Base-by-base conservation (phyloP, 73 alveolate genomes). In the Effrenium voratum region DNA sequence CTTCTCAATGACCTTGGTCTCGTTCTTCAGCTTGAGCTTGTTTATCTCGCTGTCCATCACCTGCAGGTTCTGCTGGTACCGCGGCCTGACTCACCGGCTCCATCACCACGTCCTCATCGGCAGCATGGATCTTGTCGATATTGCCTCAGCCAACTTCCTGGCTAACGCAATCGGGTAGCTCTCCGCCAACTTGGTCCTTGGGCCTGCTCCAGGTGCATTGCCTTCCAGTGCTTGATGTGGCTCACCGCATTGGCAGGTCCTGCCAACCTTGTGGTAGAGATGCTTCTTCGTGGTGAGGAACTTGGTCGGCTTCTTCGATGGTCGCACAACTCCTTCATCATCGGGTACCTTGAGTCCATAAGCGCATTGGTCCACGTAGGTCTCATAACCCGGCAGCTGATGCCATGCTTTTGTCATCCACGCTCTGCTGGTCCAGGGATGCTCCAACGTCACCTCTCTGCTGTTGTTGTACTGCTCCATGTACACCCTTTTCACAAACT, bases 361-460 rank as follows among this genome's bases (percentile, higher is more conserved):
- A 3, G 85, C 85, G 36, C 85, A 75, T 41, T 75, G 85, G 34
- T 75, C 85, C 38, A 75, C 55, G 0, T 75, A 38, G 38, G 85
- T 19, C 15, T 46, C 4, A 3, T 1, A 15, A 0, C 85, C 85
- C 57, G 5, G 24, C 6, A 75, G 55, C 6, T 41, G 2, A 2
- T n/a, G 3, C 0, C 32, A 38, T 2, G 85, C 85, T 8, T 1
- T 75, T 1, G 85, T 75, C 55, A 34, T 3, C 85, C 85, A 40
- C 0, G 85, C 85, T 0, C 85, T 46, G 15, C 85, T 75, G 0
- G 0, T 0, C 85, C 85, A 75, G 1, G 85, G 85, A 30, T 75
- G 85, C 0, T 75, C 85, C 32, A 75, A 8, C 8, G 32, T 46
- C 0, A 50, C 85, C 4, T 75, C 52, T 3, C 85, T 46, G 16